These are phyloP conservation scores for Ogataea pignaliae DNA, from an alignment of 805 yeast genomes.

Conservation along the genomic window DNA sequence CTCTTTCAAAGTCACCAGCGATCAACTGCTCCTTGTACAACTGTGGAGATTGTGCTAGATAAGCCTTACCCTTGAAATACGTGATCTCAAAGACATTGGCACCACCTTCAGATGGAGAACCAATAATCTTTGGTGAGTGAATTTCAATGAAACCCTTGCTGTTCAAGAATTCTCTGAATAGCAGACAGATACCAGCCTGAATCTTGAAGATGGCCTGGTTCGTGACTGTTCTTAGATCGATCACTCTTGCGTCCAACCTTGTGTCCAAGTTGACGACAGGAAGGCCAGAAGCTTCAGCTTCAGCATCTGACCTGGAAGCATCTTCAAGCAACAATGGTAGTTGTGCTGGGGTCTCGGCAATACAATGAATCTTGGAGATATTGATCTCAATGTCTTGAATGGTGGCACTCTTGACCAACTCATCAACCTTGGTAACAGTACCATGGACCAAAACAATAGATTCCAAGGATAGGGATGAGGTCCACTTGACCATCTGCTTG, in stretches of 20 bases:
- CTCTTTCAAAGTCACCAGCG: slow-evolving; percentile 96
- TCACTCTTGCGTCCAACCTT: slow-evolving; percentile 89
- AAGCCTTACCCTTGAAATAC: slow-evolving; percentile 91
- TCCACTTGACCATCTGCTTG: slow-evolving; percentile 97
- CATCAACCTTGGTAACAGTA: slow-evolving; percentile 75
- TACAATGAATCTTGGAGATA: slow-evolving; percentile 65
- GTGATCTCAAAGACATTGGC: slow-evolving; percentile 91
- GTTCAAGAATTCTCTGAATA: slow-evolving; percentile 84
- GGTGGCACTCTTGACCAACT: slow-evolving; percentile 84
- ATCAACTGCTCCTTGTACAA: slow-evolving; percentile 96
- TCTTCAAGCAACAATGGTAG: slow-evolving; percentile 95
- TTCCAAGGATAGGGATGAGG: slow-evolving; percentile 79
- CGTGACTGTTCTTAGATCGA: slow-evolving; percentile 93
- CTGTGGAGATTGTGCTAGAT: slow-evolving; percentile 97
- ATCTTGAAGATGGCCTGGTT: slow-evolving; percentile 96
- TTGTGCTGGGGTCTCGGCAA: slow-evolving; percentile 86
- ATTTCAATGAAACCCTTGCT: slow-evolving; percentile 75
- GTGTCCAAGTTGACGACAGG: slow-evolving; percentile 97
- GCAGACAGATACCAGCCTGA: slow-evolving; percentile 80
- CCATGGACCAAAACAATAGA: slow-evolving; percentile 91
- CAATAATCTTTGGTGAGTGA: slow-evolving; percentile 93
- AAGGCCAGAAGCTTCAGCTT: slow-evolving; percentile 85
- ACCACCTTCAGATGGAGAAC: slow-evolving; percentile 98
- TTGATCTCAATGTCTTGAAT: slow-evolving; percentile 86
- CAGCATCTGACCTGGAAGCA: slow-evolving; percentile 91